Conservation (phyloP, 2,329 filamentous ascomycete genomes). For the Paracamarosporium sp. region DNA sequence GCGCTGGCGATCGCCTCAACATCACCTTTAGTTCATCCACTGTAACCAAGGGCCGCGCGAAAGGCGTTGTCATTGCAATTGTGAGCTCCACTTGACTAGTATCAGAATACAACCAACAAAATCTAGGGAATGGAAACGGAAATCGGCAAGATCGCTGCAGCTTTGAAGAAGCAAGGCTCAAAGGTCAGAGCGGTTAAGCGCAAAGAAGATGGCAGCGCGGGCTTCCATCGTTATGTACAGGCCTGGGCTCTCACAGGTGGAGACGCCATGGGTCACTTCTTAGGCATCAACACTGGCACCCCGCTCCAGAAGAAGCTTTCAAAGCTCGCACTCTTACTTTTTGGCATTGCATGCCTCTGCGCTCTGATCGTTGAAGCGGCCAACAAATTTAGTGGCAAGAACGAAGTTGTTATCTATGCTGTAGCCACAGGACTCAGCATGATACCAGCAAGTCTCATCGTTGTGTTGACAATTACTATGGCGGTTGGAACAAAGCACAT, state of each 20-base stretch:
- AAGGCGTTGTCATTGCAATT: slow-evolving; percentile 71
- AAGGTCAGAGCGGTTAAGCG: slow-evolving; percentile 52
- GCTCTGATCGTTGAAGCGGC: slow-evolving; percentile 48
- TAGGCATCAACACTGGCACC: slow-evolving; percentile 50
- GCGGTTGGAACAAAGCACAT: slow-evolving; percentile 48
- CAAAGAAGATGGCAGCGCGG: slow-evolving; percentile 40
- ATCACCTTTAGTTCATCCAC: slow-evolving; percentile 74
- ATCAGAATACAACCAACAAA: too few relatives aligned
- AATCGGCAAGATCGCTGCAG: slow-evolving; percentile 74
- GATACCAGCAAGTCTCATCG: slow-evolving; percentile 47
- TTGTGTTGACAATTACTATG: slow-evolving; percentile 49
- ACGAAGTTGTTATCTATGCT: slow-evolving; percentile 50
- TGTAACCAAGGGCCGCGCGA: slow-evolving; percentile 72
- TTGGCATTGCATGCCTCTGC: slow-evolving; percentile 45
- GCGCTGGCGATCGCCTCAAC: slow-evolving; percentile 73
- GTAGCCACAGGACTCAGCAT: slow-evolving; percentile 47
- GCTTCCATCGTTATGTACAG: slow-evolving; percentile 52
- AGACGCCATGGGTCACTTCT: slow-evolving; percentile 44
- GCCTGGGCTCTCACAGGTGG: slow-evolving; percentile 59
- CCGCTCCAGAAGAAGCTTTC: slow-evolving; percentile 48
- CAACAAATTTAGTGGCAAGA: slow-evolving; percentile 45
- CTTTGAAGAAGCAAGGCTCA: slow-evolving; percentile 61
- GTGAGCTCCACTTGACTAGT: too few relatives aligned
- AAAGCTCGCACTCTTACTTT: slow-evolving; percentile 40
- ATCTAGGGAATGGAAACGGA: slow-evolving; percentile 77